Evolutionary conservation across 139 green algal genomes (phyloP).

Genomic region (Chlamydomonas sp.): DNA sequence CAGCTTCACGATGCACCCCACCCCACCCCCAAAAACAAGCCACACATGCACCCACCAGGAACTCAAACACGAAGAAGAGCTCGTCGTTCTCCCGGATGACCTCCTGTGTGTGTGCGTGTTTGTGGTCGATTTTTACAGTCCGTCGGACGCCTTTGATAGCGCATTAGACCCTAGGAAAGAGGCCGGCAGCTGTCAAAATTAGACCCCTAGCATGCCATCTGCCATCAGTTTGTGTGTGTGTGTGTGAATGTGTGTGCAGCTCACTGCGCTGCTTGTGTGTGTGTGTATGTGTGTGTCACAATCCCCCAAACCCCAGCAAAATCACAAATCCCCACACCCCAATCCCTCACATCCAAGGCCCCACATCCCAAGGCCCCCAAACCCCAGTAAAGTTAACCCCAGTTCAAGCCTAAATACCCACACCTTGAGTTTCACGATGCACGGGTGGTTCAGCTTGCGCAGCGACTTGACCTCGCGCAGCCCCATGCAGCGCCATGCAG

Average conservation of each 20-base stretch:
- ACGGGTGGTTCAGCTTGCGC: conserved; percentile 87
- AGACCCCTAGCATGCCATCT: too few relatives aligned
- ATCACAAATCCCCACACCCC: neutral
- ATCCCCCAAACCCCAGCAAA: neutral
- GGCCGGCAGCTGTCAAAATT: too few relatives aligned
- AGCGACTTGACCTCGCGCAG: conserved; percentile 81
- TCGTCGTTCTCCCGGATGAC: conserved; percentile 94
- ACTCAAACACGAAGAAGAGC: conserved; percentile 76
- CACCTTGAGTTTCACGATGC: conserved; percentile 91
- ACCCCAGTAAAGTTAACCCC: neutral
- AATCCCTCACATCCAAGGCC: neutral
- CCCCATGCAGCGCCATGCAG: too few relatives aligned
- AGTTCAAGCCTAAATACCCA: neutral
- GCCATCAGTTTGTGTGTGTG: too few relatives aligned
- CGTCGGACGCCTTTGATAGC: too few relatives aligned
- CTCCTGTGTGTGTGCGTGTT: too few relatives aligned
- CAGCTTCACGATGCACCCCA: neutral
- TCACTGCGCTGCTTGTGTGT: too few relatives aligned
- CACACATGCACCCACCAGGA: conserved; percentile 3
- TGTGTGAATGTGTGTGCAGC: too few relatives aligned
- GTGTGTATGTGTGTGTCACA: too few relatives aligned
- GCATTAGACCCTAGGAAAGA: too few relatives aligned
- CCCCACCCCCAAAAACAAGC: neutral
- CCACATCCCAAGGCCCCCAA: neutral
- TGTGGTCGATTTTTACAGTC: too few relatives aligned